Evolutionary conservation across 805 yeast genomes (phyloP).

Genomic region (Candida mattraensis): DNA sequence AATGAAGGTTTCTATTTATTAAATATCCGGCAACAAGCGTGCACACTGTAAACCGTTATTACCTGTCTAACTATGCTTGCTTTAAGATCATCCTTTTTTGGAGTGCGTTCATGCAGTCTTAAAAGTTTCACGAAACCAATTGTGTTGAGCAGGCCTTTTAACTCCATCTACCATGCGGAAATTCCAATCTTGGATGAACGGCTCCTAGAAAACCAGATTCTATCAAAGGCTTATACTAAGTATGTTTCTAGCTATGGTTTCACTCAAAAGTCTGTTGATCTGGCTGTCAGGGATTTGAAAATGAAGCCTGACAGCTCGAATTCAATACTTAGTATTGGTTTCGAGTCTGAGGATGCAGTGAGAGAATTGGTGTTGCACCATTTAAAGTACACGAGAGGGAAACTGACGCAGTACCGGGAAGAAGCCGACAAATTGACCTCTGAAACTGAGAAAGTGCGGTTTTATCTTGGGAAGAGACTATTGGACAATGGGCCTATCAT

Average conservation of each 20-base stretch:
- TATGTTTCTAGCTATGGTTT: slow-evolving; percentile 49
- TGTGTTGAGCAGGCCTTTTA: slow-evolving; percentile 33
- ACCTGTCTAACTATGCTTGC: too few species aligned
- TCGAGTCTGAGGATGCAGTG: slow-evolving; percentile 31
- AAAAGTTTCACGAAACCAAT: too few species aligned
- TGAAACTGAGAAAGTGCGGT: slow-evolving; percentile 27
- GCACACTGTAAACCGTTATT: too few species aligned
- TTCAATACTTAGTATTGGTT: slow-evolving; percentile 39
- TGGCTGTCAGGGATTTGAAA: slow-evolving; percentile 43
- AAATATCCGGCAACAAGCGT: too few species aligned
- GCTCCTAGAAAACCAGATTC: slow-evolving; percentile 40
- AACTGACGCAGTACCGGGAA: slow-evolving; percentile 33
- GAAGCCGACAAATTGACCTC: slow-evolving; percentile 17
- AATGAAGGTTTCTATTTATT: too few species aligned
- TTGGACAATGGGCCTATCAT: slow-evolving; percentile 49
- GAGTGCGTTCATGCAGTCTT: too few species aligned
- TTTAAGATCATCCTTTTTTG: background rate
- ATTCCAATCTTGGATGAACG: slow-evolving; percentile 32
- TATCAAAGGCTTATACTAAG: slow-evolving; percentile 30
- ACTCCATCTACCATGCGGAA: slow-evolving; percentile 38
- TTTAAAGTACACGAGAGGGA: slow-evolving; percentile 43
- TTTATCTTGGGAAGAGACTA: slow-evolving; percentile 47
- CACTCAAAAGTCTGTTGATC: slow-evolving; percentile 37
- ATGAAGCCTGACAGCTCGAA: slow-evolving; percentile 42
- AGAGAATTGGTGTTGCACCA: slow-evolving; percentile 47